Evolutionary conservation across 495 filamentous ascomycete genomes (phyloP).

Genomic region (Neurospora sp.): DNA sequence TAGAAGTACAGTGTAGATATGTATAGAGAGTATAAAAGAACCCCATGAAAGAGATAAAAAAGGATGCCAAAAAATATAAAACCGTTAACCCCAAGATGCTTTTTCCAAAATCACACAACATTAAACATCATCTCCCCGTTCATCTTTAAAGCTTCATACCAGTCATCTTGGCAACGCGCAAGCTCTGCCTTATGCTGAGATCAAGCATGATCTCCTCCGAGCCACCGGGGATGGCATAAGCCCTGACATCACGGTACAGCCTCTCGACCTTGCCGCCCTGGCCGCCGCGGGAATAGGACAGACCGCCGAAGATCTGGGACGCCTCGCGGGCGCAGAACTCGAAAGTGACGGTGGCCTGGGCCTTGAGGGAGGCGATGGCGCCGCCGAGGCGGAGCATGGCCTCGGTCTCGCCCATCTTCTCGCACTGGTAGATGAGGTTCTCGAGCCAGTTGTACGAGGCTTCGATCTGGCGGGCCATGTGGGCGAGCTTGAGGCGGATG

Average conservation of each 20-base stretch:
- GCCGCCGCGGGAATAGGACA: conserved; percentile 87
- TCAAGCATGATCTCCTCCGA: conserved; percentile 99
- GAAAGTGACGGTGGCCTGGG: conserved; percentile 83
- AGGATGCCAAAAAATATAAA: neutral
- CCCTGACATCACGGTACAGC: conserved; percentile 91
- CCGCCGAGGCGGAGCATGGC: conserved; percentile 94
- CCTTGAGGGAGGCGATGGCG: conserved; percentile 89
- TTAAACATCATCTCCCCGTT: neutral
- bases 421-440: conserved; percentile 85
- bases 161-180: conserved; percentile 80
- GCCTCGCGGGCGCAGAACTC: conserved; percentile 97
- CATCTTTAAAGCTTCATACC: conserved; percentile 83
- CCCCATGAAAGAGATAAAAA: neutral
- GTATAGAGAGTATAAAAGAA: neutral
- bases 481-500: conserved; percentile 92
- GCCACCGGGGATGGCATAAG: conserved; percentile 94
- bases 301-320: conserved; percentile 91
- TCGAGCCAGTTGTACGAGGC: conserved; percentile 96
- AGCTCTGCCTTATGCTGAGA: conserved; percentile 84
- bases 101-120: neutral
- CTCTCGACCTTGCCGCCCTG: conserved; percentile 95
- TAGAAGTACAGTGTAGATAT: neutral
- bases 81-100: neutral
- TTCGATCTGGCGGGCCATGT: conserved; percentile 98
- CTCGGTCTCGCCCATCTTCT: conserved; percentile 86